Evolutionary conservation across 345 rosid genomes (phyloP), one percentile per base, ranked within the genome.

Genomic region (Dovyalis caffra): DNA sequence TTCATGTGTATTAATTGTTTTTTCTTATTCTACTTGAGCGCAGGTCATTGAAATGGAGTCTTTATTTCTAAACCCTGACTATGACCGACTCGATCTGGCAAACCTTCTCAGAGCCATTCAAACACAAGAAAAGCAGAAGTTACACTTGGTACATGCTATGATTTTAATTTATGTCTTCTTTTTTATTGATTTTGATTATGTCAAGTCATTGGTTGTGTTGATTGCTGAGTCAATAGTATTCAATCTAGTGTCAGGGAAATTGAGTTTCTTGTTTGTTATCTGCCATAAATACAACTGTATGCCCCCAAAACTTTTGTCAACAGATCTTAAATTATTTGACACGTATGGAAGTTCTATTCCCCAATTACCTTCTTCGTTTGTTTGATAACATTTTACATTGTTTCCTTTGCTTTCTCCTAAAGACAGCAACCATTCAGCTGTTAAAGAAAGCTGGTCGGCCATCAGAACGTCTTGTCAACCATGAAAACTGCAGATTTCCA

Each of bases 361-460:
- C 25, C 32, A 14, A 23, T 56, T 3, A 14, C 37, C 51, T 31
- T 38, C 15, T n/a, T 73, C 18, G 3, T 21, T n/a, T n/a, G 16
- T 31, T n/a, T 58, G 62, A 33, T 12, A 35, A 49, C 10, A 51
- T 16, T 61, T 37, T n/a, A 11, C 57, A 8, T 76, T 15, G 20
- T 38, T 72, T 34, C 66, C 31, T 74, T 58, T 74, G 18, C 69
- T 37, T 23, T 40, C 29, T 53, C 18, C 33, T 38, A 40, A 75
- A 91, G 97, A 95, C 95, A 0, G 97, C 91, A 8, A 92, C 97
- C 23, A 87, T 92, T 79, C 97, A 95, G 79, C 83, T 95, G 29
- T 76, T 95, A 83, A 95, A 92, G 86, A 95, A 90, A 80, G 92
- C 94, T 45, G 90, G 98, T 37, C 87, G 86, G 11, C 99, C 97